Evolutionary conservation across 1,139 yeast species (phyloP), one percentile per base, ranked within the genome.

Genomic region (Debaryomycetaceae sp.): DNA sequence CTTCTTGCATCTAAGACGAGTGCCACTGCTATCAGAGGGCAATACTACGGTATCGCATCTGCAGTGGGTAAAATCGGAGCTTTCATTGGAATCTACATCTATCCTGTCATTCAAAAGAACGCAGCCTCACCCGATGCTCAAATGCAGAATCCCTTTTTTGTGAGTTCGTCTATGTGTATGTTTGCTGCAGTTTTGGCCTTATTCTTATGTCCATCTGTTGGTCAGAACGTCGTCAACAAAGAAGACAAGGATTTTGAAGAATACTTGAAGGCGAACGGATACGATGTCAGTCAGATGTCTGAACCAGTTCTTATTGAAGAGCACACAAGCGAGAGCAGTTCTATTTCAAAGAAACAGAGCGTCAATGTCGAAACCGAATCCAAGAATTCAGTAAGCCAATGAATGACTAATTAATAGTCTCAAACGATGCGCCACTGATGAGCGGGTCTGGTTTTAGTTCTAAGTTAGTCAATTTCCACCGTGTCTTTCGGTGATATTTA

Each of bases 31-130:
- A 78, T 90, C 45, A 83, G 97, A 69, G 97, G 97, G 49, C 87
- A 85, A 57, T 87, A 87, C 67, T 91, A 91, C 62, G 95, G 95
- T 55, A 76, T 89, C 55, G 93, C 96, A 40, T 97, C 97, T 47
- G 96, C 96, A 27, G 58, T 82, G 44, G 97, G 96, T 58, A 90
- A 90, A 65, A 74, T 89, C 49, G 97, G 97, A 59, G 97, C 96
- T 1, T 90, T 89, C 60, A 89, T 84, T 29, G 97, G 97, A 48
- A 83, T 95, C 39, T 88, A 84, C 65, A 84, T 86, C 27, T 91
- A 91, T 80, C 96, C 97, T 39, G 76, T 78, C 42, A 80, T 86
- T 51, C 70, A 68, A 49, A 62, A 65, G 43, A 22, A 27, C 6
- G 70, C 76, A n/a, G 55, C 51, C 40, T 44, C 47, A 29, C 60